Evolutionary conservation across 768 basidiomycete species (phyloP), one percentile per base, ranked within the genome.

Genomic region (Lentinula sp.): DNA sequence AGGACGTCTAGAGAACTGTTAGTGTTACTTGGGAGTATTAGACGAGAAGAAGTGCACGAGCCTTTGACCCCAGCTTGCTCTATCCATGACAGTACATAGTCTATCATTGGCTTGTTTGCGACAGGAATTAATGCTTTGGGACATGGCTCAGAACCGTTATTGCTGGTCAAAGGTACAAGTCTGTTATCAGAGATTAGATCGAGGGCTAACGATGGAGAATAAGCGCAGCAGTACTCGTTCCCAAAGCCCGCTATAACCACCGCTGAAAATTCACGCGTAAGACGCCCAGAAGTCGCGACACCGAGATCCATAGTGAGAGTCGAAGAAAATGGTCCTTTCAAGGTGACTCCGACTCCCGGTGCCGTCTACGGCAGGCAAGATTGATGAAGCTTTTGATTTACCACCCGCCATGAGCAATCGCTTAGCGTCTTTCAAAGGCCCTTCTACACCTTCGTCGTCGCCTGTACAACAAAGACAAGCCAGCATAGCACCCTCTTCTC

Each of bases 201-300:
- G 61, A 56, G 37, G 62, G 53, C 1, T 18, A 34, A 4, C 23
- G 18, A 43, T 37, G 32, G 42, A 37, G 15, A 3, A 54, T 18
- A n/a, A 51, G 70, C 86, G 5, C 13, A 10, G 5, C 16, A 5
- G 72, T 73, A 91, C 95, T 89, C 88, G 67, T 90, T 87, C n/a
- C 95, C 95, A 75, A 93, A 93, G 37, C 95, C 95, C 32, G 93
- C 90, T 11, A 97, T 80, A 31, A 97, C 77, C 18, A 98, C 85
- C 0, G 91, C 95, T 56, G 91, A 83, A 70, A 97, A 97, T 71
- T 97, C 95, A 34, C 81, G 82, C 37, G 81, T 79, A 23, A 83
- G 77, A 31, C 78, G 75, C 51, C 81, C 82, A 28, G 76, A 70
- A 63, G 79, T 76, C 64, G 82, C 78, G 59, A 81, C 78, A 61